phyloP scores from a whole-genome alignment of 1,284 basidiomycete species.

The Microbotryum intermedium region DNA sequence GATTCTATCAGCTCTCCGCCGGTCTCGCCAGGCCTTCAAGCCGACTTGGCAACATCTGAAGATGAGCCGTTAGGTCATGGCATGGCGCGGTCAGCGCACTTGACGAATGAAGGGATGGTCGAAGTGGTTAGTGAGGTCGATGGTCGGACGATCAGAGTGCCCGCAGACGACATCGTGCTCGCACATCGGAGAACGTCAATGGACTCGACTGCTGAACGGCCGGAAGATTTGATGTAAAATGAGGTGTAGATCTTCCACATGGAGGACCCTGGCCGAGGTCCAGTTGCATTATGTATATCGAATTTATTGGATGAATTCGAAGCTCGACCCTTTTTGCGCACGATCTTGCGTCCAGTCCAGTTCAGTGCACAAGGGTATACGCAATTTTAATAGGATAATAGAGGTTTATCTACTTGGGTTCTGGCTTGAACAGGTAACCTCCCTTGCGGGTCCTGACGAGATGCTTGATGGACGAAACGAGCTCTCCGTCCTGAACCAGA shows the following conservation, averaged over 20 bases:
- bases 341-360: no score
- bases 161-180: slow-evolving; percentile 23
- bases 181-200: background rate
- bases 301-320: no score
- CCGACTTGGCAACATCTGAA: slow-evolving; percentile 17
- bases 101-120: slow-evolving; percentile 29
- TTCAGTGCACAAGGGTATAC: no score
- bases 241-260: no score
- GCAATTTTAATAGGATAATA: no score
- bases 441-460: slow-evolving; percentile 42
- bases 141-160: slow-evolving; percentile 18
- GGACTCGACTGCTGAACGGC: background rate
- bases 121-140: slow-evolving; percentile 22
- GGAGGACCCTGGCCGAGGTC: no score
- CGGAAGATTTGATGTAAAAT: no score
- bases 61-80: slow-evolving; percentile 29
- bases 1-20: background rate
- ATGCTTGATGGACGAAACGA: slow-evolving; percentile 54
- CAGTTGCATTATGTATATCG: no score
- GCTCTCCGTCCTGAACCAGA: slow-evolving; percentile 44
- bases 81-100: slow-evolving; percentile 23
- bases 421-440: slow-evolving; percentile 55
- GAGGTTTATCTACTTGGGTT: background rate
- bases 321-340: no score
- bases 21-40: background rate